Base-by-base conservation (phyloP, 176 grass and related monocot genomes). In the Oryza australiensis region DNA sequence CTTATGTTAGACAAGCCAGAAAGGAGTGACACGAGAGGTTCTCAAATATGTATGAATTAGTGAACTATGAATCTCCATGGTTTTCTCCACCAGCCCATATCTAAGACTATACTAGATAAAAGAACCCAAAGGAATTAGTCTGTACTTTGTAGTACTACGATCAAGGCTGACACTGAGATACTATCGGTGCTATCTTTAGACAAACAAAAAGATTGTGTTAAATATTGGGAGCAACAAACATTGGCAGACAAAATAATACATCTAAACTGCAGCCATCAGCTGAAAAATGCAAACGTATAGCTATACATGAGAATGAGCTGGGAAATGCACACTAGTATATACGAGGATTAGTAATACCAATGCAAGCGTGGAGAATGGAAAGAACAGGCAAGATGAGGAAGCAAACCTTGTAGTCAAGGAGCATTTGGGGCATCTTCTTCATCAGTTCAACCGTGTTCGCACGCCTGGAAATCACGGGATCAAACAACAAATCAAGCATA, bases 341-440 rank as follows among this genome's bases (percentile, higher is more conserved):
- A 40, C 15, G 41, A 35, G n/a, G 29, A 13, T 29, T 18, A 1
- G 48, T 49, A 35, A 51, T 34, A 62, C 14, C 5, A 74, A 9
- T 29, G 37, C 62, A 38, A 9, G 45, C 13, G 66, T 18, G 16
- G 16, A 24, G 59, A 34, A 72, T 16, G 20, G 14, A 75, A 20
- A 62, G 35, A 74, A 15, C 14, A 48, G 1, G 3, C 35, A 65
- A 79, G 45, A 73, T 43, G 48, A 84, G 34, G 49, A 69, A 32
- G 40, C 81, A 63, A 46, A 94, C 92, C 92, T 94, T 94, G 68
- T 91, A 94, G 83, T 91, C 92, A 69, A 92, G 84, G 57, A 92
- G 87, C 87, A 92, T 89, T 68, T 92, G 83, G 11, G 92, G 84
- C 89, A 94, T 91, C 87, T 91, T 91, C 73, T 82, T 91, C 89